Percentiles rank a stretch among this genome's conserved stretches.
These are phyloP conservation scores for Globisporangium carolinianum DNA, from an alignment of 352 stramenopile species.

Conservation along the genomic window DNA sequence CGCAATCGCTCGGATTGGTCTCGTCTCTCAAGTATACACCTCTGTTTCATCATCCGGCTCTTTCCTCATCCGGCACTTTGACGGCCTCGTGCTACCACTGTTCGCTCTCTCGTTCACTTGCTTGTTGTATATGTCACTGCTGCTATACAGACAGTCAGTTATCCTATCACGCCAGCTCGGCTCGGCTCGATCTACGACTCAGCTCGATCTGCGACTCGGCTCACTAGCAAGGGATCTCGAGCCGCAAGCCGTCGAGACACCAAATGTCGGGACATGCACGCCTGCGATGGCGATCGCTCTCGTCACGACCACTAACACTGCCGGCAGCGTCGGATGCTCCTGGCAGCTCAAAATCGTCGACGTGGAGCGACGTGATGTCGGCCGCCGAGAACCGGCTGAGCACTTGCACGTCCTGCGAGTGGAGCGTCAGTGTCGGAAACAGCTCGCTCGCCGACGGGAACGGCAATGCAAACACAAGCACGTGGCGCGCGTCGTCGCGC, in stretches of 20 bases:
- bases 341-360: conserved; percentile 40
- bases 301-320: not conserved
- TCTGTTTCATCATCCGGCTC: conserved; percentile 2
- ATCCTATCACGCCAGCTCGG: too few relatives aligned
- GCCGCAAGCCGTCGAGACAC: conserved; percentile 60
- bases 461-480: conserved; percentile 53
- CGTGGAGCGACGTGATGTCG: conserved; percentile 49
- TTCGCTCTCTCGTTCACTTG: not conserved
- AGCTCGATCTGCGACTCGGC: too few relatives aligned
- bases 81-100: not conserved
- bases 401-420: conserved; percentile 75
- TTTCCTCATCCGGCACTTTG: not conserved
- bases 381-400: conserved; percentile 73
- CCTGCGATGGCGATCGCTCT: not conserved
- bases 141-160: too few relatives aligned
- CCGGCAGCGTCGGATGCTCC: not conserved
- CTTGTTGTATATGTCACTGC: conserved; percentile 1
- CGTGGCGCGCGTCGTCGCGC: conserved; percentile 36
- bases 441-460: conserved; percentile 62
- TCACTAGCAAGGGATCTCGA: conserved; percentile 16
- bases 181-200: too few relatives aligned
- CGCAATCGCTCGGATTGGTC: too few relatives aligned
- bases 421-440: conserved; percentile 78
- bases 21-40: not conserved
- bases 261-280: conserved; percentile 39